Conservation (phyloP, 257 asterid species). For the Plantago ovata region DNA sequence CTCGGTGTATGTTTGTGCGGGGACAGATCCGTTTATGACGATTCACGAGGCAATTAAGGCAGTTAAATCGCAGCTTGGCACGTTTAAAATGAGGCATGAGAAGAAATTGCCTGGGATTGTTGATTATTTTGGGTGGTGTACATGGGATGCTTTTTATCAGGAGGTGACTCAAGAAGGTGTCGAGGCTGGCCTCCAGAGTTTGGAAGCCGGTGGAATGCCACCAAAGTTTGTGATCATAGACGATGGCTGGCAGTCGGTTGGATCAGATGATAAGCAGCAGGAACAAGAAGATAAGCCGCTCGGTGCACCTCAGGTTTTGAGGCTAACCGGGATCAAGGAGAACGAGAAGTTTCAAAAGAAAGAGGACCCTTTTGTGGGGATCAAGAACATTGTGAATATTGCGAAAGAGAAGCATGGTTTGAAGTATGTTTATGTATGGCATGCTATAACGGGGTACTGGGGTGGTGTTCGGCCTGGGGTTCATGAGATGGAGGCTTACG, state of each 20-base stretch:
- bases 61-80: constrained; percentile 55
- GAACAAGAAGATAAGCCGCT: constrained; percentile 7
- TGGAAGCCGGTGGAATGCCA: constrained; percentile 59
- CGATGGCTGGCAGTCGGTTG: constrained; percentile 87
- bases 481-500: constrained; percentile 61
- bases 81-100: constrained; percentile 58
- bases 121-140: constrained; percentile 87
- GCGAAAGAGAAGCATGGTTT: constrained; percentile 71
- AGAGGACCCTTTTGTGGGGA: constrained; percentile 47
- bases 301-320: constrained; percentile 33
- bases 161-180: constrained; percentile 85
- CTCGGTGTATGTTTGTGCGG: constrained; percentile 55
- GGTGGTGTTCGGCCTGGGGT: constrained; percentile 84
- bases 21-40: constrained; percentile 57
- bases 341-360: constrained; percentile 59
- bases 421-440: constrained; percentile 85
- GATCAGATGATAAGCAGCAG: constrained; percentile 24
- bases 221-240: constrained; percentile 79
- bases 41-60: constrained; percentile 57
- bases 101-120: constrained; percentile 69
- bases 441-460: constrained; percentile 90
- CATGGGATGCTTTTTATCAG: constrained; percentile 88
- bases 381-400: constrained; percentile 56
- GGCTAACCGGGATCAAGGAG: constrained; percentile 79
- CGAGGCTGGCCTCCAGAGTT: constrained; percentile 68